Evolutionary conservation across 164 flowering plant genomes (phyloP).

Genomic region (Vitis cinerea): DNA sequence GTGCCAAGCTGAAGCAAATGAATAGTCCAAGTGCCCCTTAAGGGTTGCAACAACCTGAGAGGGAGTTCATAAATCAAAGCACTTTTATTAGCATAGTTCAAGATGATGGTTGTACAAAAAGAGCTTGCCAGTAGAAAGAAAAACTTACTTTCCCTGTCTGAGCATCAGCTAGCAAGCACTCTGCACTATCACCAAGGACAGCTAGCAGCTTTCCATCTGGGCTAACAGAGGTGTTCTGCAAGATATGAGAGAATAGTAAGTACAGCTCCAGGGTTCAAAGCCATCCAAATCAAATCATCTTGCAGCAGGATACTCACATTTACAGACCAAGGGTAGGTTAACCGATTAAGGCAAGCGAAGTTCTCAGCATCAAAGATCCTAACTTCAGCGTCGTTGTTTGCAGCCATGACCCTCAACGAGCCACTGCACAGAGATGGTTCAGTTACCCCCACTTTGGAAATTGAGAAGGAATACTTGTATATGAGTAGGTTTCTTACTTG

Average conservation of each 20-base stretch:
- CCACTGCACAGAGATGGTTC: slow-evolving; percentile 52
- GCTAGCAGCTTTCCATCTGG: slow-evolving; percentile 83
- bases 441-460: not conserved
- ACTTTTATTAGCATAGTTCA: too few species aligned
- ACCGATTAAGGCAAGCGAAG: slow-evolving; percentile 46
- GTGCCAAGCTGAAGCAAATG: slow-evolving; percentile 96
- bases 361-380: slow-evolving; percentile 63
- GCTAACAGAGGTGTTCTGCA: slow-evolving; percentile 75
- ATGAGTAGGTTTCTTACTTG: slow-evolving; percentile 31
- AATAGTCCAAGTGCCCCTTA: slow-evolving; percentile 84
- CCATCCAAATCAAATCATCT: not conserved
- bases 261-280: too few species aligned
- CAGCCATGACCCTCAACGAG: slow-evolving; percentile 56
- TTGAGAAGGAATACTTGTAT: too few species aligned
- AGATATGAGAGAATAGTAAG: not conserved
- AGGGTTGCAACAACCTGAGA: slow-evolving; percentile 50
- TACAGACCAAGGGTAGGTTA: slow-evolving; percentile 77
- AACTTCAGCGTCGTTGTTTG: slow-evolving; percentile 80
- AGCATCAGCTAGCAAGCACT: slow-evolving; percentile 74
- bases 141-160: slow-evolving; percentile 69
- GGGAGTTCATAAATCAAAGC: too few species aligned
- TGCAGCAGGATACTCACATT: slow-evolving; percentile 54
- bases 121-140: not conserved
- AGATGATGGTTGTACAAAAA: not conserved
- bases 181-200: slow-evolving; percentile 80